A percentile compares a stretch with the other conserved stretches of the same genome.
Conservation (phyloP, 2,329 filamentous ascomycete species). For the Botrytis sinoallii region DNA sequence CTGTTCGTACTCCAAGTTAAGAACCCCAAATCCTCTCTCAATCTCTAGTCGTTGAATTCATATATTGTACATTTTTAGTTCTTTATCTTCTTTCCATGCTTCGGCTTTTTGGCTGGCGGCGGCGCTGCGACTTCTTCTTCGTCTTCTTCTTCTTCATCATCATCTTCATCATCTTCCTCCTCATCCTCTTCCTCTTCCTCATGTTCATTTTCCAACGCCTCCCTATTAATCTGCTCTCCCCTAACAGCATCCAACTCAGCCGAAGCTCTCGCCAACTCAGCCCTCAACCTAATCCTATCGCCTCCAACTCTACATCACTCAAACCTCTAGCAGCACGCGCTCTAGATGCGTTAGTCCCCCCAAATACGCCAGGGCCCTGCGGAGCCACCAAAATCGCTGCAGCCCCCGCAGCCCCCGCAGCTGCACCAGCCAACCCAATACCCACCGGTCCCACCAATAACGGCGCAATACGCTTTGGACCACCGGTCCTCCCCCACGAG, state of each 20-base stretch:
- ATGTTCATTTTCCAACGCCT: neutral
- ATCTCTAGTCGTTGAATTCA: neutral
- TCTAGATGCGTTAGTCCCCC: neutral
- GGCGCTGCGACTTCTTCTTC: neutral
- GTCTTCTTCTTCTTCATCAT: neutral
- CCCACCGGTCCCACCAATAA: neutral
- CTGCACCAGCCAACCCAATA: neutral
- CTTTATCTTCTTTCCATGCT: neutral
- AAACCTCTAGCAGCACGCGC: neutral
- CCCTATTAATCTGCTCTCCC: neutral
- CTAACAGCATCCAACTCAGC: neutral
- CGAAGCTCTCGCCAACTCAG: neutral
- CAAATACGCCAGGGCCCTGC: neutral
- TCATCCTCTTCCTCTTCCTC: neutral
- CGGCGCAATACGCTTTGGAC: neutral
- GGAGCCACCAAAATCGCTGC: neutral
- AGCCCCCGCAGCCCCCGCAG: no score
- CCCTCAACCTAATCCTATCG: neutral
- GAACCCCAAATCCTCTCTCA: neutral
- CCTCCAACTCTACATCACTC: neutral
- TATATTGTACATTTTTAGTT: neutral
- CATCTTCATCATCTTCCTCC: accelerated
- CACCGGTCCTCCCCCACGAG: neutral
- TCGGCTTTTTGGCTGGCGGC: neutral
- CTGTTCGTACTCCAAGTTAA: neutral